Conservation (phyloP, 495 filamentous ascomycete species). For the Neurospora sp. region DNA sequence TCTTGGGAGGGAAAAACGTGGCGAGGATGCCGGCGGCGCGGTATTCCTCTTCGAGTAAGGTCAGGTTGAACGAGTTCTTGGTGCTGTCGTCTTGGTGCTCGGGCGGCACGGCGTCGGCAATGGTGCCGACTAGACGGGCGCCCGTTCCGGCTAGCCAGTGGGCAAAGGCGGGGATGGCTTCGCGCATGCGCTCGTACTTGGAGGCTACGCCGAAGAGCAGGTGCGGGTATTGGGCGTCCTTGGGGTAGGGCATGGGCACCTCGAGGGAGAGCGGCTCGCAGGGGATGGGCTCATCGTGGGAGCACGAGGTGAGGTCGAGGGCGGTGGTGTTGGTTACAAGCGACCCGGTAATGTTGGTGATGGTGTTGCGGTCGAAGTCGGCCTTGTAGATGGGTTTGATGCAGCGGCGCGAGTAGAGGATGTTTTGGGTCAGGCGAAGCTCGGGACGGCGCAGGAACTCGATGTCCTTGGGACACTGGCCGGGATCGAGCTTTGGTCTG, state of each 20-base stretch:
- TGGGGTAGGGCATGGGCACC: constrained; percentile 23
- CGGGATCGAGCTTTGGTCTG: background rate
- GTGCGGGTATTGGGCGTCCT: constrained; percentile 15
- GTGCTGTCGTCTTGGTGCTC: constrained; percentile 9
- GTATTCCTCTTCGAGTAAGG: constrained; percentile 17
- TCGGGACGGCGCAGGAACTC: constrained; percentile 15
- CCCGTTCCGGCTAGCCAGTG: constrained; percentile 53
- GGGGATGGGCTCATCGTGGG: constrained; percentile 6
- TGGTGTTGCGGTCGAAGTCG: constrained; percentile 14
- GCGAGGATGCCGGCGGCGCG: constrained; percentile 40
- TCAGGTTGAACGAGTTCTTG: constrained; percentile 7
- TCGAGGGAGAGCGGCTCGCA: constrained; percentile 22
- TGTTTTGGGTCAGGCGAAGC: constrained; percentile 24
- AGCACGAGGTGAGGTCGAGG: constrained; percentile 25
- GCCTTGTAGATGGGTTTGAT: constrained; percentile 19
- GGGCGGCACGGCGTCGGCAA: constrained; percentile 32
- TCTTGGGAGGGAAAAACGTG: constrained; percentile 37
- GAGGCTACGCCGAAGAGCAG: constrained; percentile 51
- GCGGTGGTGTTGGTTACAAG: constrained; percentile 18
- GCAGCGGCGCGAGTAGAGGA: constrained; percentile 29
- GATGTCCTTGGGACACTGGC: constrained; percentile 11
- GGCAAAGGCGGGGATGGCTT: constrained; percentile 43
- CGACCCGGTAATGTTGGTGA: constrained; percentile 22
- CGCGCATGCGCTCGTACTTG: constrained; percentile 42
- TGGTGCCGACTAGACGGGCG: constrained; percentile 45